Percentiles rank a stretch among this genome's conserved stretches.
phyloP scores from a whole-genome alignment of 1,284 basidiomycete species.

The Malassezia globosa region DNA sequence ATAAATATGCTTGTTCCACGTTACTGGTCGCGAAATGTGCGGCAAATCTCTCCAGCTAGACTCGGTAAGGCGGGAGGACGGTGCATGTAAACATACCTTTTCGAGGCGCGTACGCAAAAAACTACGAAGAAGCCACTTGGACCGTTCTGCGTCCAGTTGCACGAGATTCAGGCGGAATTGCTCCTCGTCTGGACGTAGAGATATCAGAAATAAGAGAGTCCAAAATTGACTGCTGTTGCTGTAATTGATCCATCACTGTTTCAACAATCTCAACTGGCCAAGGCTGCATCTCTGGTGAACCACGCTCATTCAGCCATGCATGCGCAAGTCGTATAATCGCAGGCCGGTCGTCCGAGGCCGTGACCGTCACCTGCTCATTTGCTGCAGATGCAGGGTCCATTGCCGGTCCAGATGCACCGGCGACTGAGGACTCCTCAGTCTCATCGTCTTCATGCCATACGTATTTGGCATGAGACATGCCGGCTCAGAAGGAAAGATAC shows the following conservation, averaged over 20 bases:
- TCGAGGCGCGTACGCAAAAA: slow-evolving; percentile 29
- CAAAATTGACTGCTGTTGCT: slow-evolving; percentile 34
- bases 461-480: slow-evolving; percentile 12
- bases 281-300: slow-evolving; percentile 15
- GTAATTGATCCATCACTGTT: slow-evolving; percentile 19
- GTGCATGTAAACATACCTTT: slow-evolving; percentile 16
- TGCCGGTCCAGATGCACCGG: too few species aligned
- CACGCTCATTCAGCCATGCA: slow-evolving; percentile 18
- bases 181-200: slow-evolving; percentile 37
- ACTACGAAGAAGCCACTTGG: slow-evolving; percentile 36
- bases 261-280: slow-evolving; percentile 15
- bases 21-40: slow-evolving; percentile 15
- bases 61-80: neutral
- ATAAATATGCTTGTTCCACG: slow-evolving; percentile 20
- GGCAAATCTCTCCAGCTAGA: slow-evolving; percentile 28
- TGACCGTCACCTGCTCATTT: neutral
- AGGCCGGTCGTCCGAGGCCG: neutral
- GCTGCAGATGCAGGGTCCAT: neutral
- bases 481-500: neutral
- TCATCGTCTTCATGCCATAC: neutral
- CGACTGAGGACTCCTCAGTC: too few species aligned
- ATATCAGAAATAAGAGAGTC: slow-evolving; percentile 19
- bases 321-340: slow-evolving; percentile 9
- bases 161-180: slow-evolving; percentile 40
- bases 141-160: slow-evolving; percentile 39